Percentiles rank a stretch among this genome's conserved stretches.
Conservation (phyloP, 208 protist species). For the Trichomonas vaginalis region DNA sequence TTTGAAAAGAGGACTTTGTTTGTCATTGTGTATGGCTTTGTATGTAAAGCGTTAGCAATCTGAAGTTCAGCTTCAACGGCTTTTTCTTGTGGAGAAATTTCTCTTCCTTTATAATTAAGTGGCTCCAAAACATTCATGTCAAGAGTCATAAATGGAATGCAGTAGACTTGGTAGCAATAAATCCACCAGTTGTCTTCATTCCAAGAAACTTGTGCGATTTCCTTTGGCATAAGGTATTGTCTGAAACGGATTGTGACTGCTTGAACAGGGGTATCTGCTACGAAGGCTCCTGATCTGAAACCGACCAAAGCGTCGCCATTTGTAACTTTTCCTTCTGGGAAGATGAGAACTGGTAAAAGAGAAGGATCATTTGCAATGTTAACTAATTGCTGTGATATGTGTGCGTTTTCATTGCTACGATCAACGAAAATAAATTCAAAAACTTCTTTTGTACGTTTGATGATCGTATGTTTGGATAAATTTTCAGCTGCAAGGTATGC, state of each 20-base stretch:
- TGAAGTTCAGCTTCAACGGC: neutral
- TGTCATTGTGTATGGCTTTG: neutral
- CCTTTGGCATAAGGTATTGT: neutral
- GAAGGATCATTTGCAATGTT: neutral
- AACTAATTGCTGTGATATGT: neutral
- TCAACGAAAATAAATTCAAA: conserved; percentile 5
- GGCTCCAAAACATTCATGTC: neutral
- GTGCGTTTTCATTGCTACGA: neutral
- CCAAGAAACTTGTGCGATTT: neutral
- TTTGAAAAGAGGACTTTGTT: neutral
- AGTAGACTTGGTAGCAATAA: neutral
- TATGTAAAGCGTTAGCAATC: neutral
- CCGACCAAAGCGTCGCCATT: conserved; percentile 2
- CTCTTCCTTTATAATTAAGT: neutral
- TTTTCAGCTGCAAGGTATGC: neutral
- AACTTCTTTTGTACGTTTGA: neutral
- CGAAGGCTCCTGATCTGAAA: neutral
- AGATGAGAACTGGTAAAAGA: neutral
- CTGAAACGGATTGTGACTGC: neutral
- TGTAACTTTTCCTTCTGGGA: conserved; percentile 12
- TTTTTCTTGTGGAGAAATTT: neutral
- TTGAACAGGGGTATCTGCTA: neutral
- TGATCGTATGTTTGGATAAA: neutral
- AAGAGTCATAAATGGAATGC: neutral
- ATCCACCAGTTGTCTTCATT: neutral